phyloP scores from a whole-genome alignment of 306 rosid genomes.

The Cicer yamashitae region DNA sequence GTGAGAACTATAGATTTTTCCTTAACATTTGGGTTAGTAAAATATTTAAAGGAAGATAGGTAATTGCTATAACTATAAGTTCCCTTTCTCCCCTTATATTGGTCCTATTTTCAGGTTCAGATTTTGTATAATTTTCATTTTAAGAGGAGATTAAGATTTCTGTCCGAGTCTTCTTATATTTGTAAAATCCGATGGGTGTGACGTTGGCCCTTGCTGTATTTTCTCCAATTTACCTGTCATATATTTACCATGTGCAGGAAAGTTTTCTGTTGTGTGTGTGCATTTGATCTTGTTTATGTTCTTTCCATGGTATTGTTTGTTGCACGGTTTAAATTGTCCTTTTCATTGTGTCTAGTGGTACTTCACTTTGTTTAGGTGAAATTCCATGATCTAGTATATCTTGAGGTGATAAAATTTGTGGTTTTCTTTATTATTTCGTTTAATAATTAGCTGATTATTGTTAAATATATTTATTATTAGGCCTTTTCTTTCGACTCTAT shows the following conservation, averaged over 20 bases:
- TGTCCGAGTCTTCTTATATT: background rate
- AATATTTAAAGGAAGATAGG: constrained; percentile 8
- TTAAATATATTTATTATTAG: constrained; percentile 36
- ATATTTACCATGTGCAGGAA: constrained; percentile 10
- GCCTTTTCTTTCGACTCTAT: constrained; percentile 36
- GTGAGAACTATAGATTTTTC: background rate
- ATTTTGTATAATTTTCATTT: constrained; percentile 7
- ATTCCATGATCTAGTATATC: constrained; percentile 25
- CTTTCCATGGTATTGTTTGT: background rate
- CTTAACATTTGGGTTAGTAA: background rate
- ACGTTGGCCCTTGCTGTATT: background rate
- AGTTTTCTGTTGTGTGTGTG: background rate
- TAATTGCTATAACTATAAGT: background rate
- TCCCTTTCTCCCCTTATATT: background rate
- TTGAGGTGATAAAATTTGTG: background rate
- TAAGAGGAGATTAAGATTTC: background rate
- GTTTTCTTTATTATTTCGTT: constrained; percentile 29
- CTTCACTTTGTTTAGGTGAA: constrained; percentile 22
- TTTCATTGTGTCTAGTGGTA: constrained; percentile 24
- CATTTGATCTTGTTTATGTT: background rate
- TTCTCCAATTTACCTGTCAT: background rate
- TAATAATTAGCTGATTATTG: constrained; percentile 6
- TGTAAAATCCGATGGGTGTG: background rate
- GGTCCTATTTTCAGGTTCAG: constrained; percentile 11
- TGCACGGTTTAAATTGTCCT: background rate